Base-by-base conservation (phyloP, 352 stramenopile genomes). In the Phytopythium sindhum region DNA sequence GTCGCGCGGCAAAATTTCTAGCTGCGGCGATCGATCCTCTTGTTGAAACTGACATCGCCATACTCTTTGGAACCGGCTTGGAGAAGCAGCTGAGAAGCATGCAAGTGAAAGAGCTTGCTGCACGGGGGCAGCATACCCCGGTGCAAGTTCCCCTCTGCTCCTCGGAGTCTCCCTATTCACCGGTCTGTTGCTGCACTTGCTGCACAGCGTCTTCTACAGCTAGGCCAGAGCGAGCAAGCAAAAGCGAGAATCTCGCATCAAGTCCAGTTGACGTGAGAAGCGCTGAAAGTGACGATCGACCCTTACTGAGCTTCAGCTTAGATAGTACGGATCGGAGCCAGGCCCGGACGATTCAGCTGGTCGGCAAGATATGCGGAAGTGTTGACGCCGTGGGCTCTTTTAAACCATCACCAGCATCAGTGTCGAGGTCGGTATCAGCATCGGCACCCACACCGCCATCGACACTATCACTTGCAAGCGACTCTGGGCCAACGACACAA, bases 1-100 rank as follows among this genome's bases (percentile, higher is more conserved):
- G 4, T 31, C 7, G 9, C 23, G 37, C 39, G 11, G 55, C 55
- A 4, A 26, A 33, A 1, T 31, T 50, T 26, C 21, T 61, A 4
- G 55, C 55, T 50, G 28, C n/a, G 6, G 26, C 37, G 8, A 37
- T 52, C n/a, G 55, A 61, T 28, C 37, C 37, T 4, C 55, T 39
- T 39, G 39, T 51, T 5, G 55, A 61, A 50, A 39, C 24, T 17
- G 37, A 51, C 24, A 19, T 17, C 6, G 33, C 47, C 14, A 26
- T 50, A 11, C 2, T 41, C n/a, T 57, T 63, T 21, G 57, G 42
- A 23, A 63, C 52, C 24, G 45, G 31, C 11, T 37, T 63, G 21
- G 33, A 45, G 28, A 11, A 48, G 14, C 19, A 57, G 8, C 45
- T 57, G 3, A 9, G 17, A 19, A 33, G 1, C 15, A 8, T 60